phyloP scores from a whole-genome alignment of 2,329 filamentous ascomycete species.

The Microthyrium microscopicum region DNA sequence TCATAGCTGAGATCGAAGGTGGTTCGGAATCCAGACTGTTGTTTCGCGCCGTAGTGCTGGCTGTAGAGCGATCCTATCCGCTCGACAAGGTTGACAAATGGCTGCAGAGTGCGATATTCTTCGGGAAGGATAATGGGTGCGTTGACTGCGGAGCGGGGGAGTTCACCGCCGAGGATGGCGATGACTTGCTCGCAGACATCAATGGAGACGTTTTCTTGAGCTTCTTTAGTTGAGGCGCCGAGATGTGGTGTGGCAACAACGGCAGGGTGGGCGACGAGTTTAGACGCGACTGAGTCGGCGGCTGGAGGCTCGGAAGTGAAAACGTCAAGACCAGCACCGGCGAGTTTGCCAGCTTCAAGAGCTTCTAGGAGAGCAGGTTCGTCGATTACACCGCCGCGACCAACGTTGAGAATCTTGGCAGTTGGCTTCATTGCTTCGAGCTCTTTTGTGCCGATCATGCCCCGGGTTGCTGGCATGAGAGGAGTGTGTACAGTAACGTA shows the following conservation, averaged over 20 bases:
- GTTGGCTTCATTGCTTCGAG: slow-evolving; percentile 55
- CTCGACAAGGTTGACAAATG: slow-evolving; percentile 60
- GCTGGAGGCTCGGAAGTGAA: slow-evolving; percentile 59
- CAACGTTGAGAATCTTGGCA: slow-evolving; percentile 62
- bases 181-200: slow-evolving; percentile 71
- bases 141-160: slow-evolving; percentile 64
- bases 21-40: slow-evolving; percentile 33
- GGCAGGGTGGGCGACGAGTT: slow-evolving; percentile 49
- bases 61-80: slow-evolving; percentile 67
- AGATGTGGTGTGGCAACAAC: slow-evolving; percentile 68
- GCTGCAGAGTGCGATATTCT: slow-evolving; percentile 61
- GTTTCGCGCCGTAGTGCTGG: slow-evolving; percentile 44
- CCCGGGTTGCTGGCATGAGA: slow-evolving; percentile 57
- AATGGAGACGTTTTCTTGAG: slow-evolving; percentile 68
- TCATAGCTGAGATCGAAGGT: slow-evolving; percentile 65
- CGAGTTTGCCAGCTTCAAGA: slow-evolving; percentile 53
- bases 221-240: slow-evolving; percentile 64
- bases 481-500: slow-evolving; percentile 73
- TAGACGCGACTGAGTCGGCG: slow-evolving; percentile 40
- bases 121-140: slow-evolving; percentile 67
- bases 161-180: slow-evolving; percentile 52
- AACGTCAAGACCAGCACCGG: slow-evolving; percentile 64
- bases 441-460: slow-evolving; percentile 53
- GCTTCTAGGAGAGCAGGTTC: slow-evolving; percentile 56
- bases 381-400: slow-evolving; percentile 64